Conservation (phyloP, 2,329 filamentous ascomycete species). For the Lasiodiplodia sp. region DNA sequence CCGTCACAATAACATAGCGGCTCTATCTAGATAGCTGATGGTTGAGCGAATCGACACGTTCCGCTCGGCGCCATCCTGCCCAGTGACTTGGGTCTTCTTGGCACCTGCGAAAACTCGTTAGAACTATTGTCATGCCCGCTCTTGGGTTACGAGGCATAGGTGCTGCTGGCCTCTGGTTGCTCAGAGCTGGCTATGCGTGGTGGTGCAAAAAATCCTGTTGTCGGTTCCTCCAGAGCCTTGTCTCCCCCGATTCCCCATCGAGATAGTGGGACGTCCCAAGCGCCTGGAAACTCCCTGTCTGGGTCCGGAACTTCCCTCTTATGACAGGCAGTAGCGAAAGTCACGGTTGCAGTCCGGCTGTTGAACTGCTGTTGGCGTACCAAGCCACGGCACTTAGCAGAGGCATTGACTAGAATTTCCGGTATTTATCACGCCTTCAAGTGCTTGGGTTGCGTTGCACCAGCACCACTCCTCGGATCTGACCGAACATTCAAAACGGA, state of each 20-base stretch:
- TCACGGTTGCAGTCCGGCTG: neutral
- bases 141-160: neutral
- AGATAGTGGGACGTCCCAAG: neutral
- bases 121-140: neutral
- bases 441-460: neutral
- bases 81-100: constrained; percentile 11
- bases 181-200: neutral
- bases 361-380: neutral
- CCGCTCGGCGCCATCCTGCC: neutral
- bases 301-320: constrained; percentile 1
- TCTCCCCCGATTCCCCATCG: neutral
- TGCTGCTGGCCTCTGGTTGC: neutral
- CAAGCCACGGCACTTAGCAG: neutral
- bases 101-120: constrained; percentile 16
- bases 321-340: constrained; percentile 20
- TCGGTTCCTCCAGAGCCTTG: neutral
- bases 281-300: neutral
- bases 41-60: neutral
- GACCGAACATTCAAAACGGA: neutral
- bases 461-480: neutral
- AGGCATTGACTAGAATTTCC: neutral
- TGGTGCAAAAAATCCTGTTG: neutral
- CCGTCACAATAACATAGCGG: constrained; percentile 16
- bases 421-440: constrained; percentile 5
- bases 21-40: neutral